Base-by-base conservation (phyloP, 345 rosid species). In the Gossypium turneri region DNA sequence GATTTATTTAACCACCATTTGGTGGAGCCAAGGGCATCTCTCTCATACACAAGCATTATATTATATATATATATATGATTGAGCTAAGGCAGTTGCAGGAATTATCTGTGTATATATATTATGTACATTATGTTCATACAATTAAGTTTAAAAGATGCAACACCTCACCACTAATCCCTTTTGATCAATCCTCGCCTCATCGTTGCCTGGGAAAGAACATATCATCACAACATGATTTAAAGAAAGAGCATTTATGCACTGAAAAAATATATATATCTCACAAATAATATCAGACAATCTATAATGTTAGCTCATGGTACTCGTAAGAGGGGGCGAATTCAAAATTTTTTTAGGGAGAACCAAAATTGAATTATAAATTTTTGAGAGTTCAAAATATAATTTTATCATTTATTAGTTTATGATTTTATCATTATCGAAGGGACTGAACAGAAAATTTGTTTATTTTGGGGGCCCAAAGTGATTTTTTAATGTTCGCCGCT, bases 151-250 rank as follows among this genome's bases (percentile, higher is more conserved):
- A 79, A 94, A 83, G 81, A 94, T 86, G 82, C 92, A 89, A 70
- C 97, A 94, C 79, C 84, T 90, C 58, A 85, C 76, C 82, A 89
- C 90, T 50, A 89, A 74, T 66, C 93, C 94, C 84, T 90, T 94
- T 68, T 92, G 98, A 81, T 94, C 94, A 58, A 84, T 63, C 83
- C 97, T 89, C 17, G 83, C 87, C 56, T 94, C 98, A 77, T 94
- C 98, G 67, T 91, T 92, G 74, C 97, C 98, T 94, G 91, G 67
- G n/a, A 60, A 81, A 61, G 51, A 34, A 34, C 41, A 34, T 34
- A 34, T 34, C 45, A 77, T 53, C 52, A 44, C 43, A 34, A 34
- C 44, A 74, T 16, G 7, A 3, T 44, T 56, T 56, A 75, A 24
- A 56, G 29, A 43, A 25, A 19, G 25, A 50, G 45, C 11, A 3